These are phyloP conservation scores for Cladobotryum mycophilum DNA, from an alignment of 2,329 filamentous ascomycete species.

Conservation along the genomic window DNA sequence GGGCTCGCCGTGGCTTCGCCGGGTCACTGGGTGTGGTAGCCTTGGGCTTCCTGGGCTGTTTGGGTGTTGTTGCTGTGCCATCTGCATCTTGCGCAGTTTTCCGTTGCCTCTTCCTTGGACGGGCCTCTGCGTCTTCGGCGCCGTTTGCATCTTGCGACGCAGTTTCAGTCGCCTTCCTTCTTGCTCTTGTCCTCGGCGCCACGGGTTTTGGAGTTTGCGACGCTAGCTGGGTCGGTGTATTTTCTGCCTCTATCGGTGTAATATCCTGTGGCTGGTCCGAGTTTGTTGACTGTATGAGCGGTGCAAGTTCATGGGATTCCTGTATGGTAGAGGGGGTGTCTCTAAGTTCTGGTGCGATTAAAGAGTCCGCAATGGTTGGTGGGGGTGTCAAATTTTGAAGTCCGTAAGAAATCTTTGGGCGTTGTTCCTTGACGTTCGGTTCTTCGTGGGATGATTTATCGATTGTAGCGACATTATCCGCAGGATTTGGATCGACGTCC, in stretches of 20 bases:
- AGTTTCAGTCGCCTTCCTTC: slow-evolving; percentile 8
- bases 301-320: slow-evolving; percentile 1
- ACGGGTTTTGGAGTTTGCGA: neutral
- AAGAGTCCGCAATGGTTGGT: slow-evolving; percentile 2
- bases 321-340: slow-evolving; percentile 1
- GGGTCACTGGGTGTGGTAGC: slow-evolving; percentile 15
- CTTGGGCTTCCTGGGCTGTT: slow-evolving; percentile 23
- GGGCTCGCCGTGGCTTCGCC: slow-evolving; percentile 29
- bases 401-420: neutral
- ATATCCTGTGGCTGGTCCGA: neutral
- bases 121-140: slow-evolving; percentile 15
- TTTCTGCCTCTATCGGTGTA: neutral
- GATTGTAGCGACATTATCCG: neutral
- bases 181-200: slow-evolving; percentile 8
- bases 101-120: slow-evolving; percentile 28
- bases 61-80: slow-evolving; percentile 13
- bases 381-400: neutral
- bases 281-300: neutral
- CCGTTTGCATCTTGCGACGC: slow-evolving; percentile 14
- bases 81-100: slow-evolving; percentile 22
- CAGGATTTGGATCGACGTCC: neutral
- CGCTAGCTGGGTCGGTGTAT: neutral
- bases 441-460: neutral
- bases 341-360: slow-evolving; percentile 10
- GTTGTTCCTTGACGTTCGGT: neutral